Percentiles rank a stretch among this genome's conserved stretches.
phyloP scores from a whole-genome alignment of 164 flowering plant genomes.

The Vitis vinifera region DNA sequence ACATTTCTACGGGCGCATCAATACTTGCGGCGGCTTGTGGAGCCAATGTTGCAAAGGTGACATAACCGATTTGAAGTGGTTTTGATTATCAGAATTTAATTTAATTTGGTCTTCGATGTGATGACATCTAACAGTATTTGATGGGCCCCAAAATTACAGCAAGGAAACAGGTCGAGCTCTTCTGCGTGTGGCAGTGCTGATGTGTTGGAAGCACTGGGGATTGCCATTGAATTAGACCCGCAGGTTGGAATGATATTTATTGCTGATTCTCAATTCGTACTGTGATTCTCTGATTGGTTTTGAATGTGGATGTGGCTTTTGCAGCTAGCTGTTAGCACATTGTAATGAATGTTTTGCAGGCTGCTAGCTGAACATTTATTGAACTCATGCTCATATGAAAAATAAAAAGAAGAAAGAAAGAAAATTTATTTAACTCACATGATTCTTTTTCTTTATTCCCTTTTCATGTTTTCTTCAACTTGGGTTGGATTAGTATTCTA shows the following conservation, averaged over 20 bases:
- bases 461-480: no score
- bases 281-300: background rate
- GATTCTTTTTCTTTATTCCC: no score
- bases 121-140: no score
- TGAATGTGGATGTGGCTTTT: background rate
- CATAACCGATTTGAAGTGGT: background rate
- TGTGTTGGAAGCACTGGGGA: slow-evolving; percentile 79
- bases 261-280: background rate
- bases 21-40: slow-evolving; percentile 96
- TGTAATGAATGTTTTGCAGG: background rate
- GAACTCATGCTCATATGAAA: background rate
- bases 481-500: no score
- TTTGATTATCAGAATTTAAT: background rate
- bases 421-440: no score
- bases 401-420: no score
- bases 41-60: slow-evolving; percentile 93
- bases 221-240: slow-evolving; percentile 74
- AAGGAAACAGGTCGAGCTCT: slow-evolving; percentile 94
- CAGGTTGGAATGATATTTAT: slow-evolving; percentile 47
- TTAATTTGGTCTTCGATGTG: no score
- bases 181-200: slow-evolving; percentile 99
- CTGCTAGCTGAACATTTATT: background rate
- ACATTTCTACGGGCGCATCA: slow-evolving; percentile 93
- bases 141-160: slow-evolving; percentile 43
- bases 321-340: background rate